Percentiles rank a stretch among this genome's conserved stretches.
Evolutionary conservation across 2,329 filamentous ascomycete species (phyloP).

Genomic region (Microdochium bolleyi): DNA sequence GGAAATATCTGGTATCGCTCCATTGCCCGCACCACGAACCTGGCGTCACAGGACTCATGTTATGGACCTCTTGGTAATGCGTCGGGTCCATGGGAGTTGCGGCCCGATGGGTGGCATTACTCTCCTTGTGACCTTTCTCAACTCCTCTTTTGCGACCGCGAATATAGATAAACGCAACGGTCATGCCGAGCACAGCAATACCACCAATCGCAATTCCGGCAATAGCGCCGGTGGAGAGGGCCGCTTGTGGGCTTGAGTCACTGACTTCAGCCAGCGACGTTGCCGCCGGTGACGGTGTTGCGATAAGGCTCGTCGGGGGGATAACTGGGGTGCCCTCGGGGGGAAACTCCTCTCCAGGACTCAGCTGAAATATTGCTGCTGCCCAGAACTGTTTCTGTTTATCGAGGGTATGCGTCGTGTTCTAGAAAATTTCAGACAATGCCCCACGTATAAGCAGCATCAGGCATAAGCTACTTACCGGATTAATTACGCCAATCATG

Average conservation of each 20-base stretch:
- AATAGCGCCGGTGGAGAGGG: slow-evolving; percentile 40
- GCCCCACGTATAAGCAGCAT: not conserved
- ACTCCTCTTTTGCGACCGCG: slow-evolving; percentile 33
- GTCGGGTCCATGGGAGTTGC: slow-evolving; percentile 18
- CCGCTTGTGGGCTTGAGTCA: not conserved
- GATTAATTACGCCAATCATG: slow-evolving; percentile 74
- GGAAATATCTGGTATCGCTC: slow-evolving; percentile 6
- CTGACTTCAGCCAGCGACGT: slow-evolving; percentile 10
- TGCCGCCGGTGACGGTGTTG: slow-evolving; percentile 6
- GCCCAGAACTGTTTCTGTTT: slow-evolving; percentile 37
- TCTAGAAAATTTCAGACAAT: slow-evolving; percentile 19
- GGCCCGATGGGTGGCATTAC: slow-evolving; percentile 5
- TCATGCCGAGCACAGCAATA: slow-evolving; percentile 33
- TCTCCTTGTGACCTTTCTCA: slow-evolving; percentile 24
- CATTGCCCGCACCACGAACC: slow-evolving; percentile 5
- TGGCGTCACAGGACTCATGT: slow-evolving; percentile 8
- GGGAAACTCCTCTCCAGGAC: slow-evolving; percentile 48
- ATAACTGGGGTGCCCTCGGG: slow-evolving; percentile 23
- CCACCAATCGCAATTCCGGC: slow-evolving; percentile 50
- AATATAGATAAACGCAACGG: slow-evolving; percentile 37
- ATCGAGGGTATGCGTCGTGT: slow-evolving; percentile 37
- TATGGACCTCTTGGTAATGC: slow-evolving; percentile 8
- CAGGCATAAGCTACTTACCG: slow-evolving; percentile 32
- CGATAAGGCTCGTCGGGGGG: slow-evolving; percentile 11
- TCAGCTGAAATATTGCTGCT: slow-evolving; percentile 41